Evolutionary conservation across 495 filamentous ascomycete species (phyloP), one percentile per base, ranked within the genome.

Genomic region (Hypomontagnella submonticulosa): DNA sequence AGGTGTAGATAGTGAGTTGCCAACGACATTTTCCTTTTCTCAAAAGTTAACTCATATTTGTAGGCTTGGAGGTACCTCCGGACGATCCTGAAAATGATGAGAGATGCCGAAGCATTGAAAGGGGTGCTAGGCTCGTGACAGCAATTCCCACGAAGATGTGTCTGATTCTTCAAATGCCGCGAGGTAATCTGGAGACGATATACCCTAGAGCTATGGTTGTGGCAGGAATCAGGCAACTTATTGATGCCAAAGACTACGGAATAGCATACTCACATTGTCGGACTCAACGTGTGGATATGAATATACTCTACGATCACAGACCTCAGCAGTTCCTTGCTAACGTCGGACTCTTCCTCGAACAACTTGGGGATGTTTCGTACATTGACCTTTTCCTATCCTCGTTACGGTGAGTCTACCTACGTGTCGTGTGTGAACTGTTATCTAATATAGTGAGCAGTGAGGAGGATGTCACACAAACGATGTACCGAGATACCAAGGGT

Each of bases 121-220:
- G 95, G 67, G 95, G 96, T 38, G 91, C 89, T 5, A 85, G 86
- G 19, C 80, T 99, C 20, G 89, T 99, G 46, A 92, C 91, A 3
- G 93, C 91, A 42, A 96, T 97, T 78, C 95, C 95, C 4, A 90
- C 90, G 12, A 88, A 85, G 30, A 94, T 92, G 75, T 87, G 86
- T 36, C 76, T 97, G 20, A 85, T 93, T 4, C 80, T 98, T 4
- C 95, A 98, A 71, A 96, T 97, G 87, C 95, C 95, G 3, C 83
- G 95, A 69, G 95, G 95, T 23, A 99, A 99, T 65, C 81, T 98
- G 10, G 95, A 99, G 74, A 97, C 94, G 0, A 95, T 97, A 54
- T 97, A 88, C 70, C 95, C 95, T 32, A 86, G 95, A 47, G 95
- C 95, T 4, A 87, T 99, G 70, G 93, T 98, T 2, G 77, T 99